phyloP scores from a whole-genome alignment of 2,329 filamentous ascomycete species.

The Zelopaecilomyces penicillatus region DNA sequence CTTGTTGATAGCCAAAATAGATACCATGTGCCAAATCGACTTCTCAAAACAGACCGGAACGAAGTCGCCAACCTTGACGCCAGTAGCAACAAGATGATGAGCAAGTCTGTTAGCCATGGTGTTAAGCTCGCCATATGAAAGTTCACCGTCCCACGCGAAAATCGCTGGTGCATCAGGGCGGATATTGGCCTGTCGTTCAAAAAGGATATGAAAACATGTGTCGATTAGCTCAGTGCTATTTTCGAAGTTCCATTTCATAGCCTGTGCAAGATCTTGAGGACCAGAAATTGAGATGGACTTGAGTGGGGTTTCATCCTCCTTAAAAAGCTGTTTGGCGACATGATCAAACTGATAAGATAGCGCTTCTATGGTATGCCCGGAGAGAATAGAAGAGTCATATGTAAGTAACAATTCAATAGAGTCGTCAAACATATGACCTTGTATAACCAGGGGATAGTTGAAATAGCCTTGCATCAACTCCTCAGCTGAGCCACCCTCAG shows the following conservation, averaged over 20 bases:
- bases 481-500: too few species aligned
- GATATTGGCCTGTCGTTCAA: constrained; percentile 20
- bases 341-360: not conserved
- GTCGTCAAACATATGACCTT: not conserved
- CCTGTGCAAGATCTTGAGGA: not conserved
- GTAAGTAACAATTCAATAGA: too few species aligned
- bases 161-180: constrained; percentile 28
- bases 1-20: constrained; percentile 5
- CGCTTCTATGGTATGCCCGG: not conserved
- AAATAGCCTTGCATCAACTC: not conserved
- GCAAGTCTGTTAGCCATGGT: constrained; percentile 5
- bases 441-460: not conserved
- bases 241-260: not conserved
- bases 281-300: not conserved
- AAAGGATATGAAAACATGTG: not conserved
- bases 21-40: constrained; percentile 18
- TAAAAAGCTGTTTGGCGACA: not conserved
- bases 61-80: constrained; percentile 4
- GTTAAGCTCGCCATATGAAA: constrained; percentile 32
- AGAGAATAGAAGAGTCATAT: too few species aligned
- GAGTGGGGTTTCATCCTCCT: not conserved
- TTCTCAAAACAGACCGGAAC: constrained; percentile 29
- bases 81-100: constrained; percentile 1
- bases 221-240: not conserved
- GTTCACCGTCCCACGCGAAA: constrained; percentile 35